phyloP scores from a whole-genome alignment of 257 asterid species.

The Nicotiana sylvestris region DNA sequence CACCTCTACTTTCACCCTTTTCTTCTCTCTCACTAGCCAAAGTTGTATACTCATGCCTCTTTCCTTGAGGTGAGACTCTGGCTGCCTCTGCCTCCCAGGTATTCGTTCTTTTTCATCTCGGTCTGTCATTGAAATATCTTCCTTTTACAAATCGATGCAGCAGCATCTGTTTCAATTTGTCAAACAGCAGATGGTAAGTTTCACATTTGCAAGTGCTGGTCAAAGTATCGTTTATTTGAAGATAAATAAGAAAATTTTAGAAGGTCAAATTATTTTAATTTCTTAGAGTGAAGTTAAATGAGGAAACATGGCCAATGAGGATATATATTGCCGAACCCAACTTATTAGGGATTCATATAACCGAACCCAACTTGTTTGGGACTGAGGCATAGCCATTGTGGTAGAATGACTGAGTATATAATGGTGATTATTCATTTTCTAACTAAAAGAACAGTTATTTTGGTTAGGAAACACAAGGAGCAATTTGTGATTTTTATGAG shows the following conservation, averaged over 20 bases:
- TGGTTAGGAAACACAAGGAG: not conserved
- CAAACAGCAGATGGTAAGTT: not conserved
- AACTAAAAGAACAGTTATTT: not conserved
- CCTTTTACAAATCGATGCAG: conserved; percentile 5
- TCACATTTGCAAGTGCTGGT: not conserved
- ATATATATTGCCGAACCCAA: too few relatives aligned
- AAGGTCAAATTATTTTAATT: not conserved
- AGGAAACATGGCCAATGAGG: too few relatives aligned
- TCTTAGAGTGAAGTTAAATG: not conserved
- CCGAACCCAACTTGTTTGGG: too few relatives aligned
- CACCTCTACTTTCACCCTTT: not conserved
- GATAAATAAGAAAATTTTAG: not conserved
- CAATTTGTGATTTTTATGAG: not conserved
- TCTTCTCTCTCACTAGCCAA: not conserved
- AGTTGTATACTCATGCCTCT: not conserved
- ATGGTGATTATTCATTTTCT: not conserved
- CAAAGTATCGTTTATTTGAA: not conserved
- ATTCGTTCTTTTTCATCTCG: not conserved
- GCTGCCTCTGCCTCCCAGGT: not conserved
- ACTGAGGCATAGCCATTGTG: too few relatives aligned
- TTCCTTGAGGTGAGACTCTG: not conserved
- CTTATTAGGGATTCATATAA: too few relatives aligned
- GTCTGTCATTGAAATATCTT: not conserved
- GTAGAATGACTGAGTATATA: not conserved
- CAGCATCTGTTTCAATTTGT: not conserved